Evolutionary conservation across 2,329 filamentous ascomycete species (phyloP).

Genomic region (Pezicula radicicola): DNA sequence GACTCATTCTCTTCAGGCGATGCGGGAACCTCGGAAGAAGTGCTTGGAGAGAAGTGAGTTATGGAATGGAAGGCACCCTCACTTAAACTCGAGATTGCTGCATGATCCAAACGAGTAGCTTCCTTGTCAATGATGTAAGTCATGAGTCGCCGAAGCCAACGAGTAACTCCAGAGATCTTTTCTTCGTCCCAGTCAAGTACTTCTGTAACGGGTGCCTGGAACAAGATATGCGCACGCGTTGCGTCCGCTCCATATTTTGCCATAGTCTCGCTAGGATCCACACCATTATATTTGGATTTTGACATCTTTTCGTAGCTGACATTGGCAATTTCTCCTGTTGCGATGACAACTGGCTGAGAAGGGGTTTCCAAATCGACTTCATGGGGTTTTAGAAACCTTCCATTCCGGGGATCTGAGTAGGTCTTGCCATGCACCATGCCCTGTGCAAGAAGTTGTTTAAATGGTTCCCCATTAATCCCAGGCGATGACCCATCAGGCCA

Average conservation of each 20-base stretch:
- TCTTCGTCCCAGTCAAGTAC: constrained; percentile 84
- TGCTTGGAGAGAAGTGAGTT: too few relatives aligned
- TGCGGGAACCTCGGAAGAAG: too few relatives aligned
- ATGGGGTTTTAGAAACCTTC: constrained; percentile 72
- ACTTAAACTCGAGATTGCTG: too few relatives aligned
- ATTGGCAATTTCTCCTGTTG: constrained; percentile 54
- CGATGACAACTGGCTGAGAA: constrained; percentile 55
- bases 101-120: too few relatives aligned
- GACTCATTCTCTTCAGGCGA: background rate
- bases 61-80: too few relatives aligned
- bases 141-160: constrained; percentile 74
- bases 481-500: constrained; percentile 40
- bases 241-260: constrained; percentile 77
- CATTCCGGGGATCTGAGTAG: constrained; percentile 69
- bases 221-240: constrained; percentile 82
- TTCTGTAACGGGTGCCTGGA: constrained; percentile 81
- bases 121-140: constrained; percentile 41
- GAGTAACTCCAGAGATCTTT: constrained; percentile 76
- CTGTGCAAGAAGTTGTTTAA: constrained; percentile 78
- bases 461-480: constrained; percentile 62
- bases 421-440: constrained; percentile 94
- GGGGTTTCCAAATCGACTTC: constrained; percentile 66
- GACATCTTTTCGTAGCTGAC: constrained; percentile 89
- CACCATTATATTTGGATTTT: constrained; percentile 90
- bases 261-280: constrained; percentile 74